phyloP scores from a whole-genome alignment of 202 grass and related monocot genomes.

The Panicum virgatum region DNA sequence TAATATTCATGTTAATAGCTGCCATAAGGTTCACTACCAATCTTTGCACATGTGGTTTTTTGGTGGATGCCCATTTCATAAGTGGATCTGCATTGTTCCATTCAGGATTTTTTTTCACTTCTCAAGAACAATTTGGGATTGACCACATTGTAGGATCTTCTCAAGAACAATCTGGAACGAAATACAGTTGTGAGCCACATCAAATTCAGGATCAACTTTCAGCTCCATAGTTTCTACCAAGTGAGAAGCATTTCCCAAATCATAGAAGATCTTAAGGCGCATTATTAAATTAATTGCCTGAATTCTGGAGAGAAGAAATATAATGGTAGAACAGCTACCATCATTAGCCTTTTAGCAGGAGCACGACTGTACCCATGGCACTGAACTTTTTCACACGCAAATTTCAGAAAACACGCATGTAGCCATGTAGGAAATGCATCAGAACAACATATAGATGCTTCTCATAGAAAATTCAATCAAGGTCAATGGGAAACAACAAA shows the following conservation, averaged over 20 bases:
- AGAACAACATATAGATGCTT: background rate
- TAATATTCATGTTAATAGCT: background rate
- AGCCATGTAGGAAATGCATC: background rate
- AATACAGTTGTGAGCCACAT: background rate
- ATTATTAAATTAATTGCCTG: background rate
- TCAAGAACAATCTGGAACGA: background rate
- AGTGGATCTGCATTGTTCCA: background rate
- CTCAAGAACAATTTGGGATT: no score
- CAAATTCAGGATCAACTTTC: background rate
- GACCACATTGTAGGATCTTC: background rate
- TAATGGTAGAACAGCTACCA: background rate
- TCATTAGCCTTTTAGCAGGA: background rate
- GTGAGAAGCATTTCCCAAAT: background rate
- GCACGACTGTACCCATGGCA: background rate
- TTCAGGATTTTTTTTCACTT: background rate
- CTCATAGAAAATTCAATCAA: background rate
- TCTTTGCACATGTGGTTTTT: background rate
- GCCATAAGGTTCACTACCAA: background rate
- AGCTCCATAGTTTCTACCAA: background rate
- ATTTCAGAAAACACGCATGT: background rate
- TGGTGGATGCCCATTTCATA: background rate
- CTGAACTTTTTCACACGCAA: background rate
- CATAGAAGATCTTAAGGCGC: background rate
- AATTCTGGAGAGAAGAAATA: background rate
- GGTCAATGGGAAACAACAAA: background rate